These are phyloP conservation scores for Dictyophora rubrovolvata DNA, from an alignment of 768 basidiomycete species.

Conservation along the genomic window DNA sequence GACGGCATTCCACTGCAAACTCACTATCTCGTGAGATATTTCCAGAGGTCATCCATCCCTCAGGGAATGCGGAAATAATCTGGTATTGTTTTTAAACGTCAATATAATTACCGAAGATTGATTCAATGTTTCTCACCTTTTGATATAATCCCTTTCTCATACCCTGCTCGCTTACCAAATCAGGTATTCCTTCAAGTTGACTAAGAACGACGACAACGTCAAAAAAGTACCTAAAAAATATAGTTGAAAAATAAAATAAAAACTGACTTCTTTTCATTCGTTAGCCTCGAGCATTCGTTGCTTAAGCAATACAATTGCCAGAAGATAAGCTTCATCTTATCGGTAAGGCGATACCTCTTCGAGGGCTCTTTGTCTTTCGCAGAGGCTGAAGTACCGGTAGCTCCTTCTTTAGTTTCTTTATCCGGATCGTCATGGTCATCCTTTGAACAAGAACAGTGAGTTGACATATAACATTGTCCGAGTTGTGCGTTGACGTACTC, in stretches of 20 bases:
- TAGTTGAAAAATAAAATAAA: neutral
- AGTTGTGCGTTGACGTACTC: neutral
- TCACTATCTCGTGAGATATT: conserved; percentile 80
- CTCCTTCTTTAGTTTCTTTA: neutral
- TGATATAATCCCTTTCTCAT: conserved; percentile 73
- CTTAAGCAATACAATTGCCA: conserved; percentile 76
- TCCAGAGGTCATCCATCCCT: conserved; percentile 78
- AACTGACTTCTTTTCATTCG: conserved; percentile 23
- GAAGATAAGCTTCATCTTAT: conserved; percentile 66
- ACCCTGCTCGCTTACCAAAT: conserved; percentile 73
- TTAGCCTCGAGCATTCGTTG: conserved; percentile 66
- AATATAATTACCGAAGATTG: neutral
- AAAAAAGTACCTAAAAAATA: neutral
- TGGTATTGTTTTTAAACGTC: conserved; percentile 15
- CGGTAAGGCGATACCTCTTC: conserved; percentile 72
- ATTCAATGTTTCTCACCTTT: conserved; percentile 34
- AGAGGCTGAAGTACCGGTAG: neutral
- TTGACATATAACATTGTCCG: neutral
- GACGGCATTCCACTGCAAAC: conserved; percentile 14
- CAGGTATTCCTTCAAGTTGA: conserved; percentile 53
- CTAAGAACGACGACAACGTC: conserved; percentile 15
- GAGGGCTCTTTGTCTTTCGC: conserved; percentile 35
- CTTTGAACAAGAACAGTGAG: neutral
- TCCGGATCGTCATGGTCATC: conserved; percentile 2
- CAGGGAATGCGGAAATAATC: conserved; percentile 75